Base-by-base conservation (phyloP, 2,329 filamentous ascomycete genomes). In the Ceratocystis papillata region DNA sequence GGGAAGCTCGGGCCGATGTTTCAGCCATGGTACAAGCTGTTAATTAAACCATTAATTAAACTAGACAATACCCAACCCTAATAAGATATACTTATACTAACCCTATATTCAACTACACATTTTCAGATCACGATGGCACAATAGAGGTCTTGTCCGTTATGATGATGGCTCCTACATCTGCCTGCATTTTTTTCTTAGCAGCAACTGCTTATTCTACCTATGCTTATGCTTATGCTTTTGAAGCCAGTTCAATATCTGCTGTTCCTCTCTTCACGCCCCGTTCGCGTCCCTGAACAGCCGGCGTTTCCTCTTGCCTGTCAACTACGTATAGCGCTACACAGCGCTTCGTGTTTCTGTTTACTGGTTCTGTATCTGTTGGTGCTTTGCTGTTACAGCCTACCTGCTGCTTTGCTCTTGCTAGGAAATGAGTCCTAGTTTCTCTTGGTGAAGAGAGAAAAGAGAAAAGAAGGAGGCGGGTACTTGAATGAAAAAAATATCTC, bases 311-410 rank as follows among this genome's bases (percentile, higher is more conserved):
- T 25, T 20, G n/a, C 48, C n/a, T 53, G n/a, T 53, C 55, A 15
- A 59, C 55, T 59, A 37, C 55, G n/a, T 30, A 20, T 37, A 59
- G 30, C 55, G 17, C 55, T 59, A 37, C 28, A 33, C 76, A 73
- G 48, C 75, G 74, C 37, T 77, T 74, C 44, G 75, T 62, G 41
- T 62, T 30, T 46, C 22, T 41, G 41, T 30, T 46, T 62, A 22
- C 22, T 48, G 60, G 41, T 62, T 48, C 41, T 62, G 44, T 62
- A 48, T 62, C 41, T 62, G 55, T 59, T 59, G 28, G 33, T 46
- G 37, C 41, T 66, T 46, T 57, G 61, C 20, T 63, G 55, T 59
- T 59, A 17, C 55, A 59, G 55, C 15, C 55, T 30, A 12, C 59
- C 5, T 62, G 37, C 37, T 41, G 37, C 37, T 41, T 41, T 15